Evolutionary conservation across 768 basidiomycete species (phyloP).

Genomic region (Agrocybe praecox): DNA sequence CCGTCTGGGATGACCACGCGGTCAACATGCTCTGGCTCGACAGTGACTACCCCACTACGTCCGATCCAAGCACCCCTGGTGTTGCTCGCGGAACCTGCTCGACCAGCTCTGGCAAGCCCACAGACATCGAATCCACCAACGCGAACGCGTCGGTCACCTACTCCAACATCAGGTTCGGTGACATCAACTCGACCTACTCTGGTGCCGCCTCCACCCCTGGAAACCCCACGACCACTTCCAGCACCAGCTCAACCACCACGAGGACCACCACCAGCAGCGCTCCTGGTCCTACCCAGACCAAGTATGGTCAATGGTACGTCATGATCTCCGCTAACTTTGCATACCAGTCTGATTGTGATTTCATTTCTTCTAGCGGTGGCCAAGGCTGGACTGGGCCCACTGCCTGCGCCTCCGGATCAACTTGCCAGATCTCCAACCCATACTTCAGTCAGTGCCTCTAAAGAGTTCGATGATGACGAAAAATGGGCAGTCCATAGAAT

Average conservation of each 20-base stretch:
- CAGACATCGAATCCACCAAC: constrained; percentile 39
- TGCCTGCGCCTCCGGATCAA: constrained; percentile 3
- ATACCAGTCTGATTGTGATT: background rate
- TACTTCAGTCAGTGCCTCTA: constrained; percentile 10
- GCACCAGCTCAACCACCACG: background rate
- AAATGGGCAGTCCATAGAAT: background rate
- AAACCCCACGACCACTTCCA: background rate
- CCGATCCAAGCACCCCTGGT: constrained; percentile 37
- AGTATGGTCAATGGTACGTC: constrained; percentile 4
- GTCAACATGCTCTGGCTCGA: constrained; percentile 63
- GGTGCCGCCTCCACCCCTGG: background rate
- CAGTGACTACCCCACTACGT: constrained; percentile 43
- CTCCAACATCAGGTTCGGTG: constrained; percentile 56
- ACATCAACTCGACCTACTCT: constrained; percentile 31
- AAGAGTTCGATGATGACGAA: background rate
- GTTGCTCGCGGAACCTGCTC: constrained; percentile 51
- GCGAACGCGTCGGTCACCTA: constrained; percentile 44
- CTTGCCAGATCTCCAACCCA: constrained; percentile 2
- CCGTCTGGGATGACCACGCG: constrained; percentile 57
- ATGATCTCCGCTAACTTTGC: background rate
- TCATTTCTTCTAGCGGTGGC: background rate
- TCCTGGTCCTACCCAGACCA: background rate
- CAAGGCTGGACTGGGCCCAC: constrained; percentile 3
- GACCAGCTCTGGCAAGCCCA: constrained; percentile 45
- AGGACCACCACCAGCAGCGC: background rate